These are phyloP conservation scores for Fraxinus latifolia DNA, from an alignment of 305 asterid species.

Conservation along the genomic window DNA sequence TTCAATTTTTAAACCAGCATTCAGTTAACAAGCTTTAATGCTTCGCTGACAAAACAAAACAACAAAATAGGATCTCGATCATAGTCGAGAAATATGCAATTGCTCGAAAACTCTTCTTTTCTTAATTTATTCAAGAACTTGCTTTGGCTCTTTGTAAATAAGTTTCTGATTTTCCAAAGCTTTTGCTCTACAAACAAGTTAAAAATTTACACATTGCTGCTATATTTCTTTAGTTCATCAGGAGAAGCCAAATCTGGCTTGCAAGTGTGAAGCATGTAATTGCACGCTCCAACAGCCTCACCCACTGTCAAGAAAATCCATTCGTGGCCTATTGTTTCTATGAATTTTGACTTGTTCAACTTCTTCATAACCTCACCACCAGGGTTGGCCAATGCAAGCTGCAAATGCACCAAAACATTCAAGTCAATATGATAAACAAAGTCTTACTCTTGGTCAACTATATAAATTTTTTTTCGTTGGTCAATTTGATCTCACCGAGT, in stretches of 20 bases:
- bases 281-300: conserved; percentile 84
- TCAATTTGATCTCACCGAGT: background rate
- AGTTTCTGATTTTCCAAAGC: background rate
- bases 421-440: background rate
- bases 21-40: background rate
- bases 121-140: background rate
- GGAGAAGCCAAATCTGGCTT: conserved; percentile 33
- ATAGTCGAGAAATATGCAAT: background rate
- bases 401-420: background rate
- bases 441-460: background rate
- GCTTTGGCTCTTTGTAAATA: background rate
- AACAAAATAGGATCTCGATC: background rate
- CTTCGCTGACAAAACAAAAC: background rate
- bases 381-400: conserved; percentile 77
- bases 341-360: conserved; percentile 58
- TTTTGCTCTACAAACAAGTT: background rate
- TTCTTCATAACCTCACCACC: conserved; percentile 90
- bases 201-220: conserved; percentile 44
- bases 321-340: conserved; percentile 69
- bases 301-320: conserved; percentile 86
- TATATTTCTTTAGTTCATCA: conserved; percentile 43
- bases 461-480: background rate
- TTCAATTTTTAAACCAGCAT: background rate
- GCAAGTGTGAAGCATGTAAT: conserved; percentile 65
- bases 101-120: background rate